Evolutionary conservation across 192 early-diverging fungal genomes (phyloP), one percentile per base, ranked within the genome.

Genomic region (Pilaira anomala): DNA sequence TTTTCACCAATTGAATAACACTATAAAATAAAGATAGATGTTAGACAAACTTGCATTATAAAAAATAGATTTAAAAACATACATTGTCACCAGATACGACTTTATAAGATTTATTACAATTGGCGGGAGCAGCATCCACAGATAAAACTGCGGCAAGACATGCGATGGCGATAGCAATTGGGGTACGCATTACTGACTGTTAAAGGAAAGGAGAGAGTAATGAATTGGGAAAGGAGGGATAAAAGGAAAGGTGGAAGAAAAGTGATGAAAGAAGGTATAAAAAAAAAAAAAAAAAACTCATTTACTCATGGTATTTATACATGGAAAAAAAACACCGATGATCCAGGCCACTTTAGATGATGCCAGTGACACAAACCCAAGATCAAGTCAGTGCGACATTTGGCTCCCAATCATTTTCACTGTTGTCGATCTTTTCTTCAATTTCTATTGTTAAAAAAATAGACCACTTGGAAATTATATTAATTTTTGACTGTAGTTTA

Each of bases 101-200:
- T 0, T 21, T 24, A 19, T 58, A 33, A 6, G 33, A 14, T 18
- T 58, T 42, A 19, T n/a, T 42, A 25, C 56, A 58, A 16, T 19
- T 18, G 14, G 40, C 18, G 18, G 36, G 40, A 25, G 14, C 56
- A 24, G 56, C 36, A 24, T 40, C 33, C 1, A 18, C 56, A 41
- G 56, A 14, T 24, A 42, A 39, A 19, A 33, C 40, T 6, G 40
- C 24, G 3, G 36, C 19, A 19, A 58, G 19, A 58, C 56, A 40
- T 1, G 33, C 56, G 36, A 58, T 42, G 8, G 56, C 56, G 21
- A 58, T 22, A 25, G 56, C 56, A 58, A 58, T 58, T 41, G 33
- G 40, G 22, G 39, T 22, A 41, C 39, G 36, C 56, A 58, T 58
- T 7, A 40, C 33, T 41, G 33, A 42, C 22, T 46, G 13, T 40